These are phyloP conservation scores for Hypsizygus marmoreus DNA, from an alignment of 768 basidiomycete genomes.

Conservation along the genomic window DNA sequence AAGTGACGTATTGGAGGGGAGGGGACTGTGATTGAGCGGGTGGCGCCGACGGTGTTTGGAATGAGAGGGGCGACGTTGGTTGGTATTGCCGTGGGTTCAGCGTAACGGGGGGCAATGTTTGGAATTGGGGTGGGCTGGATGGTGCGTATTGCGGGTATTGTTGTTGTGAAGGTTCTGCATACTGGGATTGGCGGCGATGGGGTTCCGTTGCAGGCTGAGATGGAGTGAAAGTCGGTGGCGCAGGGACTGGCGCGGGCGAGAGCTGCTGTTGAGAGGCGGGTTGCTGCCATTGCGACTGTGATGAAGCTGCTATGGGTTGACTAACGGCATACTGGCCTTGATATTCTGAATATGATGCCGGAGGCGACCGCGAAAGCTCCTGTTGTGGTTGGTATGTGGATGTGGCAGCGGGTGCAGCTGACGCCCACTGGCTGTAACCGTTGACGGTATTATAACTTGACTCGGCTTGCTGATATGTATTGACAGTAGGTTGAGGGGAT, in stretches of 20 bases:
- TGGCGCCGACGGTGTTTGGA: conserved; percentile 23
- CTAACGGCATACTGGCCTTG: conserved; percentile 10
- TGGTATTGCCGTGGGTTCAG: conserved; percentile 23
- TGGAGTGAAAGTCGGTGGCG: conserved; percentile 16
- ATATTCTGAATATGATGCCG: conserved; percentile 15
- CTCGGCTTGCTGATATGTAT: conserved; percentile 32
- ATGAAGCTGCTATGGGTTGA: conserved; percentile 9
- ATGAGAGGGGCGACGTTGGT: conserved; percentile 16
- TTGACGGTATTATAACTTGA: conserved; percentile 26
- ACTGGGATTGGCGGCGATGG: conserved; percentile 10
- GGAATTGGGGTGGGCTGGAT: conserved; percentile 16
- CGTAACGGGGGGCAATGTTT: conserved; percentile 24
- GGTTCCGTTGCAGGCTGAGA: conserved; percentile 17
- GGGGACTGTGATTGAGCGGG: conserved; percentile 26
- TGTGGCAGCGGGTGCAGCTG: conserved; percentile 15
- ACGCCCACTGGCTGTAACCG: conserved; percentile 38
- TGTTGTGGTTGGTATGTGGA: conserved; percentile 8
- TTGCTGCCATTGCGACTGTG: conserved; percentile 19
- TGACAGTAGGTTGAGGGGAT: conserved; percentile 31
- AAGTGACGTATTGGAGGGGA: conserved; percentile 20
- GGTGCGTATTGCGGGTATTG: conserved; percentile 28
- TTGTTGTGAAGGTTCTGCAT: conserved; percentile 12
- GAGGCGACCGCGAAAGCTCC: conserved; percentile 18
- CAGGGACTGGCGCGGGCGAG: conserved; percentile 9
- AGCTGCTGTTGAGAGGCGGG: conserved; percentile 19